Conservation (phyloP, 441 rosid genomes). For the Cnidoscolus chayamansa region DNA sequence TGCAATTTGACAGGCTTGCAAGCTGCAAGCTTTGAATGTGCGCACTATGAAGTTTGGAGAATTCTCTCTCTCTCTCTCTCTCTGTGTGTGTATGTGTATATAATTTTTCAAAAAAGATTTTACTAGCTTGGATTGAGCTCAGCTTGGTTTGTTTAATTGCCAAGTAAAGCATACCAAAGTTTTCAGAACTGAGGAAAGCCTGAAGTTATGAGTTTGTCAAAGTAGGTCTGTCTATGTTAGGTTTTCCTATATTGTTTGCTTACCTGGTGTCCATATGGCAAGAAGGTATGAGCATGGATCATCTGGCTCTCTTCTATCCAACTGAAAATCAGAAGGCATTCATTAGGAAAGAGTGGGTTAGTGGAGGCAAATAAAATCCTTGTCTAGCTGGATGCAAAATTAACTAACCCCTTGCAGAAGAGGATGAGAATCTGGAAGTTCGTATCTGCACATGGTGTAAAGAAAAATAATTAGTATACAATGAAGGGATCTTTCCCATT, state of each 20-base stretch:
- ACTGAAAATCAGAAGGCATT: constrained; percentile 37
- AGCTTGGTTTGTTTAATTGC: not conserved
- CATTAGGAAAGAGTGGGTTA: constrained; percentile 11
- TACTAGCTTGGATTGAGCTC: no score
- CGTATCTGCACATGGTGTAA: constrained; percentile 56
- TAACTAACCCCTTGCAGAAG: constrained; percentile 75
- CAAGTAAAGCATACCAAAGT: not conserved
- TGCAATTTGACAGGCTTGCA: not conserved
- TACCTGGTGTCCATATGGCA: constrained; percentile 98
- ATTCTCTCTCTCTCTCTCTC: not conserved
- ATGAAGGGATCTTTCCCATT: not conserved
- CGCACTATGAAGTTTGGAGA: not conserved
- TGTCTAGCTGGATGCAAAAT: constrained; percentile 26
- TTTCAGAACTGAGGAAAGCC: not conserved
- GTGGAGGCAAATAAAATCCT: constrained; percentile 5
- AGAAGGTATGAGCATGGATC: constrained; percentile 95
- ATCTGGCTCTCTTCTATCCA: constrained; percentile 82
- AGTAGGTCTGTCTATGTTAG: not conserved
- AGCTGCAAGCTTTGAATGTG: not conserved
- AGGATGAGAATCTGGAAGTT: constrained; percentile 87
- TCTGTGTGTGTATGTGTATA: not conserved
- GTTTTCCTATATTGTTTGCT: constrained; percentile 1
- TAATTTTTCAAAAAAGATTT: no score
- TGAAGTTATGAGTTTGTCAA: not conserved
- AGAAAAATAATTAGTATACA: constrained; percentile 17